Evolutionary conservation across 331 rosid species (phyloP).

Genomic region (Spiraea crenata): DNA sequence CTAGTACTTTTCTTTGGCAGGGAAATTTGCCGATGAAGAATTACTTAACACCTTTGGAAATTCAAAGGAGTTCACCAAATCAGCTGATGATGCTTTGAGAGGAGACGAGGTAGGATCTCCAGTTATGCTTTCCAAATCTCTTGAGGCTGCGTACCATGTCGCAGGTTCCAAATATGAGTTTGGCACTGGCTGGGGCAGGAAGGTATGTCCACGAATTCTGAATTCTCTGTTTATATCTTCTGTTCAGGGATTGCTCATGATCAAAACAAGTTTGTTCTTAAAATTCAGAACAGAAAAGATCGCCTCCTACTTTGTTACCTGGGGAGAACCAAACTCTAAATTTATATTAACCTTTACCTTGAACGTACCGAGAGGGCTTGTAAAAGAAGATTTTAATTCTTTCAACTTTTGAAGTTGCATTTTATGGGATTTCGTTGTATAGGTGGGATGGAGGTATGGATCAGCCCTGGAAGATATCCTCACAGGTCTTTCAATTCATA

Average conservation of each 20-base stretch:
- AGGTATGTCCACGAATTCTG: constrained; percentile 29
- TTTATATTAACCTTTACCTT: no score
- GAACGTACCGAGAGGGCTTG: no score
- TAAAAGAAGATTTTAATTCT: no score
- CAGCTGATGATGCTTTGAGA: constrained; percentile 43
- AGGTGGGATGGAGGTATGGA: constrained; percentile 76
- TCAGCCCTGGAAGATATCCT: constrained; percentile 53
- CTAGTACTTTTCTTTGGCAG: constrained; percentile 18
- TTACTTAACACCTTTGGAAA: constrained; percentile 42
- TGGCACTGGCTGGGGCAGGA: constrained; percentile 58
- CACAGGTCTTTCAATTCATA: constrained; percentile 57
- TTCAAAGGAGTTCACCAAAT: constrained; percentile 41
- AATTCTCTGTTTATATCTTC: no score
- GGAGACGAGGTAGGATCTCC: constrained; percentile 20
- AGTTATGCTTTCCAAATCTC: neutral
- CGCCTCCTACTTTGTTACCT: no score
- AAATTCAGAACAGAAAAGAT: no score
- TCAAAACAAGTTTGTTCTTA: no score
- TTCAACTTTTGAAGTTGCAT: neutral
- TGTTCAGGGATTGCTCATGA: neutral
- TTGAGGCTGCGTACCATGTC: constrained; percentile 43
- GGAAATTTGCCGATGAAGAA: constrained; percentile 21
- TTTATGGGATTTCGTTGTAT: neutral
- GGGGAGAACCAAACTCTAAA: no score
- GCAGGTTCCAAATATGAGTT: constrained; percentile 50